phyloP scores from a whole-genome alignment of 2,329 filamentous ascomycete species.

The Chrysoporthe austroafricana region DNA sequence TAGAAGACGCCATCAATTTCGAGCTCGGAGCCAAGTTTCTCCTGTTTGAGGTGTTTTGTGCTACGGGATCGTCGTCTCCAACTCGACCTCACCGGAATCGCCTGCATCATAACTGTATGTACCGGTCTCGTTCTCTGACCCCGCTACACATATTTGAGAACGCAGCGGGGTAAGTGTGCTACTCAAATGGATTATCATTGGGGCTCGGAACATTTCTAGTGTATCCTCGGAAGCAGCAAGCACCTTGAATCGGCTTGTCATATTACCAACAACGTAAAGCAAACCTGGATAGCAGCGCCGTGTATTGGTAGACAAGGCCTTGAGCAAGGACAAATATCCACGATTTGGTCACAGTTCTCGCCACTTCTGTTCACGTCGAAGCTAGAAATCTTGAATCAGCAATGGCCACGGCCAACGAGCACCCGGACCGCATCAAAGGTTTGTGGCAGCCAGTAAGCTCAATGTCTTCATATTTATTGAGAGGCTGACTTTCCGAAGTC shows the following conservation, averaged over 20 bases:
- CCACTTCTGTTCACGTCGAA: neutral
- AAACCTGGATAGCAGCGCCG: no score
- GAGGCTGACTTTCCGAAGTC: constrained; percentile 36
- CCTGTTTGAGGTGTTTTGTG: neutral
- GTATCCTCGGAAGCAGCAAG: no score
- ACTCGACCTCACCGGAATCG: neutral
- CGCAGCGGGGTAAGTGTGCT: neutral
- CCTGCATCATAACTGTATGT: neutral
- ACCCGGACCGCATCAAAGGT: constrained; percentile 13
- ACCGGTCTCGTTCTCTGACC: neutral
- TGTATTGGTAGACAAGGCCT: no score
- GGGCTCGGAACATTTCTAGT: neutral
- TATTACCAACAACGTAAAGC: neutral
- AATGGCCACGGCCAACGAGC: neutral
- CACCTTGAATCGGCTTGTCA: neutral
- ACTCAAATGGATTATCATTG: neutral
- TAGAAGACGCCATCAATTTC: neutral
- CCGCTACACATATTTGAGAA: neutral
- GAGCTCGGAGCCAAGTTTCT: constrained; percentile 1
- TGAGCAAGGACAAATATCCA: neutral
- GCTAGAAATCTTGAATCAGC: neutral
- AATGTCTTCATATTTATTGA: neutral
- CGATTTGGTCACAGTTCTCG: neutral
- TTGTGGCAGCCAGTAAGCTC: no score
- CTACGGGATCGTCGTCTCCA: neutral